phyloP scores from a whole-genome alignment of 73 alveolate genomes.

The Paramecium caudatum region DNA sequence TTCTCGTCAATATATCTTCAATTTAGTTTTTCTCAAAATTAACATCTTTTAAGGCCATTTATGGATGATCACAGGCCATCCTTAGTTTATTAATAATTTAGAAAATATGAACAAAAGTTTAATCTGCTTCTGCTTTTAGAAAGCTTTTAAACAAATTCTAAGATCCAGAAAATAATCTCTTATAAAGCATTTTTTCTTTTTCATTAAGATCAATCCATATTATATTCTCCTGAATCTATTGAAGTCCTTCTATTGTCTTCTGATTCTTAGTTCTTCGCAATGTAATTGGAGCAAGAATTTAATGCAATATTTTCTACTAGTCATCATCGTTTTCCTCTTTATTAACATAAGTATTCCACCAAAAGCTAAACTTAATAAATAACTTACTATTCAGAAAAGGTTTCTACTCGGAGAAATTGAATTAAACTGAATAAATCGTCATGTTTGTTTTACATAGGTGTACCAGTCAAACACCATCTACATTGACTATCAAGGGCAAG shows the following conservation, averaged over 20 bases:
- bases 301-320: slow-evolving; percentile 24
- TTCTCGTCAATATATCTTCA: neutral
- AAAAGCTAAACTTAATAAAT: slow-evolving; percentile 5
- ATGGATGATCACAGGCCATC: slow-evolving; percentile 67
- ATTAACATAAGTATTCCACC: slow-evolving; percentile 70
- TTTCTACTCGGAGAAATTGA: slow-evolving; percentile 58
- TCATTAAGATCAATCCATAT: slow-evolving; percentile 17
- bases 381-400: slow-evolving; percentile 66
- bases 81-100: slow-evolving; percentile 70
- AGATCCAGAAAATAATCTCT: slow-evolving; percentile 9
- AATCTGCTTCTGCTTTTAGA: neutral
- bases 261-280: slow-evolving; percentile 66
- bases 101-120: slow-evolving; percentile 58
- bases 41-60: slow-evolving; percentile 58
- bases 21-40: neutral
- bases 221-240: neutral
- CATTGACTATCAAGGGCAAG: slow-evolving; percentile 24
- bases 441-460: slow-evolving; percentile 74
- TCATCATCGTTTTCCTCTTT: slow-evolving; percentile 71
- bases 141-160: slow-evolving; percentile 24
- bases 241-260: slow-evolving; percentile 12
- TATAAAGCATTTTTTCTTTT: slow-evolving; percentile 4
- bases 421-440: slow-evolving; percentile 70
- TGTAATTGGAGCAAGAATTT: slow-evolving; percentile 30
- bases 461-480: slow-evolving; percentile 78